These are phyloP conservation scores for Debaryomyces nepalensis DNA, from an alignment of 1,139 yeast species.

Conservation along the genomic window DNA sequence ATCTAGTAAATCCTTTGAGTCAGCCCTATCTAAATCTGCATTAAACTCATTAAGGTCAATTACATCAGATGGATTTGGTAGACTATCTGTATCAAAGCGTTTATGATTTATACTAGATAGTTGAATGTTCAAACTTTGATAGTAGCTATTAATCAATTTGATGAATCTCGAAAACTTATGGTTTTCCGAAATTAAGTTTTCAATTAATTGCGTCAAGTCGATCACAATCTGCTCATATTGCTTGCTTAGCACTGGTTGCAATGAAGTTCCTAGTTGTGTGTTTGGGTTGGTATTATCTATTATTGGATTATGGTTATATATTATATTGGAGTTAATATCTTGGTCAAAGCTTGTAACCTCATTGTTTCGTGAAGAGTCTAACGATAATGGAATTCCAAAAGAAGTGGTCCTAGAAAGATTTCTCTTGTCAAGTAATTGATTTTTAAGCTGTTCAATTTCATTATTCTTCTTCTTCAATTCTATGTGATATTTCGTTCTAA, in stretches of 20 bases:
- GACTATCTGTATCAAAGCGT: conserved; percentile 17
- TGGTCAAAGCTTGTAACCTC: conserved; percentile 9
- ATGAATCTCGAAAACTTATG: conserved; percentile 41
- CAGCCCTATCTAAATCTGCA: conserved; percentile 18
- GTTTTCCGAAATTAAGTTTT: conserved; percentile 46
- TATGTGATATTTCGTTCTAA: conserved; percentile 43
- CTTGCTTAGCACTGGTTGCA: conserved; percentile 28
- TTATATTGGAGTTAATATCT: conserved; percentile 29
- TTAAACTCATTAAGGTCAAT: conserved; percentile 30
- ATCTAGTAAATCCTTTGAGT: conserved; percentile 27
- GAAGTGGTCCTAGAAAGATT: conserved; percentile 38
- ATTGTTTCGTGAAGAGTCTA: conserved; percentile 6
- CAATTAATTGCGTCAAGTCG: conserved; percentile 44
- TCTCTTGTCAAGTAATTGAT: conserved; percentile 42
- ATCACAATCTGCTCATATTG: conserved; percentile 46
- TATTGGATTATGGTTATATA: conserved; percentile 41
- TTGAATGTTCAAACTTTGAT: conserved; percentile 28
- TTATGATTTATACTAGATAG: conserved; percentile 25
- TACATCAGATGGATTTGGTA: conserved; percentile 41
- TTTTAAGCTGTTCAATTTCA: conserved; percentile 43
- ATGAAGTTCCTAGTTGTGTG: conserved; percentile 14
- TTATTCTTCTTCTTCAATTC: conserved; percentile 45
- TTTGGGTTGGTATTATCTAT: conserved; percentile 30
- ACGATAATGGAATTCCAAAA: conserved; percentile 30
- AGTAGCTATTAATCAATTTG: conserved; percentile 36